Evolutionary conservation across 129 eudicot genomes (phyloP).

Genomic region (Tagetes patula): DNA sequence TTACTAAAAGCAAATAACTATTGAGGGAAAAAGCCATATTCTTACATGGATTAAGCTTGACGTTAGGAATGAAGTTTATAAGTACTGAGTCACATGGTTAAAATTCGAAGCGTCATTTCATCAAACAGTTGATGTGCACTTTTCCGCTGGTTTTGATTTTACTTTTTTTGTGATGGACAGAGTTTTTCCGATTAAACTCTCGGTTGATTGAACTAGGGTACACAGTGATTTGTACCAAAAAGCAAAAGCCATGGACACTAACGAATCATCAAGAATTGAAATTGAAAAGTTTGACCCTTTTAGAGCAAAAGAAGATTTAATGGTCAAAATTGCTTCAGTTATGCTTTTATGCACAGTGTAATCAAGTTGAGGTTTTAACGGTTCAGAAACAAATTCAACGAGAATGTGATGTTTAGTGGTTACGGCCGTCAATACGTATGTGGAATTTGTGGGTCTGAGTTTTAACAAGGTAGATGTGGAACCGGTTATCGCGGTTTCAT

Average conservation of each 20-base stretch:
- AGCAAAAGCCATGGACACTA: slow-evolving; percentile 11
- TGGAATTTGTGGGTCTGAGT: no score
- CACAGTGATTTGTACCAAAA: slow-evolving; percentile 25
- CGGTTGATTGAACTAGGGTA: not conserved
- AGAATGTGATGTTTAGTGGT: no score
- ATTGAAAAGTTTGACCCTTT: slow-evolving; percentile 9
- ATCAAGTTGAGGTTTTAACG: slow-evolving; percentile 5
- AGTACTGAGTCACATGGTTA: not conserved
- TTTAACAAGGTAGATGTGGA: no score
- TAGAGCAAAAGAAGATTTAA: slow-evolving; percentile 8
- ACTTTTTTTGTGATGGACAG: slow-evolving; percentile 17
- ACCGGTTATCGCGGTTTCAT: no score
- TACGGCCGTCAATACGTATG: no score
- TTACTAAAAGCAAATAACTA: slow-evolving; percentile 7
- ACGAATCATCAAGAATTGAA: slow-evolving; percentile 10
- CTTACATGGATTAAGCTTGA: slow-evolving; percentile 25
- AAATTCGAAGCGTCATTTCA: slow-evolving; percentile 27
- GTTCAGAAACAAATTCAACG: not conserved
- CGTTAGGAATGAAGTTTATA: slow-evolving; percentile 20
- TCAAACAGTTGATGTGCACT: slow-evolving; percentile 30
- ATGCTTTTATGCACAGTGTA: slow-evolving; percentile 24
- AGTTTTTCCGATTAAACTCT: slow-evolving; percentile 17
- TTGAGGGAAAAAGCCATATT: slow-evolving; percentile 2
- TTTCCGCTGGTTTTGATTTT: slow-evolving; percentile 9
- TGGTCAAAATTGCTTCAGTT: not conserved